Percentiles rank a stretch among this genome's conserved stretches.
These are phyloP conservation scores for Hymenoscyphus repandus DNA, from an alignment of 2,329 filamentous ascomycete genomes.

Conservation along the genomic window DNA sequence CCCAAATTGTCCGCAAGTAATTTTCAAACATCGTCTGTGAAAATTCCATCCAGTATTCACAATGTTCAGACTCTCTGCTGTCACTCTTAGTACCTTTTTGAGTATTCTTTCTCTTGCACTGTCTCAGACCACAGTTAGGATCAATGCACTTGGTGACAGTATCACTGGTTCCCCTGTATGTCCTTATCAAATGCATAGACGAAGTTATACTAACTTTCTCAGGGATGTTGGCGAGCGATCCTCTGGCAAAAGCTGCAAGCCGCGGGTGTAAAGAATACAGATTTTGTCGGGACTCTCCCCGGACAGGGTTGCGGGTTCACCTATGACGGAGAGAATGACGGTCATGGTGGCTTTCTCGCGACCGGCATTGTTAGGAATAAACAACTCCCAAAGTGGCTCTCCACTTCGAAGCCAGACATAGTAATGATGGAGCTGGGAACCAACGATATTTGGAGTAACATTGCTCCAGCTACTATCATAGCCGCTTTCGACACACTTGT, in stretches of 20 bases:
- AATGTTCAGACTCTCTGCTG: neutral
- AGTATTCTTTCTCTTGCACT: neutral
- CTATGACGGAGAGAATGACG: slow-evolving; percentile 41
- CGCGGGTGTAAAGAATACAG: slow-evolving; percentile 30
- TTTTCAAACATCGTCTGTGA: neutral
- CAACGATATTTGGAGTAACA: slow-evolving; percentile 37
- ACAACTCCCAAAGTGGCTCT: slow-evolving; percentile 36
- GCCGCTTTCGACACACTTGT: slow-evolving; percentile 35
- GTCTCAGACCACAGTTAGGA: neutral
- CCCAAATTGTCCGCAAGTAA: neutral
- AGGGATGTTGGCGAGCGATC: slow-evolving; percentile 32
- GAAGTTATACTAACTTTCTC: neutral
- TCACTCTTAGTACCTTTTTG: neutral
- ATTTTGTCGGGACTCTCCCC: slow-evolving; percentile 32
- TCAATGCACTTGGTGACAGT: neutral
- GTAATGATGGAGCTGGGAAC: slow-evolving; percentile 42
- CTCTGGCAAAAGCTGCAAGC: slow-evolving; percentile 32
- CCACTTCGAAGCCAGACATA: slow-evolving; percentile 35
- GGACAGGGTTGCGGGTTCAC: slow-evolving; percentile 26
- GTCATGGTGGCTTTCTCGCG: slow-evolving; percentile 37
- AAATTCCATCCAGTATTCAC: neutral
- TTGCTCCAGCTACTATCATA: slow-evolving; percentile 32
- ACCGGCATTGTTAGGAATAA: slow-evolving; percentile 35
- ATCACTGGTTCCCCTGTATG: neutral
- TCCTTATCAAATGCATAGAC: neutral